Base-by-base conservation (phyloP, 768 basidiomycete genomes). In the Mycena indigotica region DNA sequence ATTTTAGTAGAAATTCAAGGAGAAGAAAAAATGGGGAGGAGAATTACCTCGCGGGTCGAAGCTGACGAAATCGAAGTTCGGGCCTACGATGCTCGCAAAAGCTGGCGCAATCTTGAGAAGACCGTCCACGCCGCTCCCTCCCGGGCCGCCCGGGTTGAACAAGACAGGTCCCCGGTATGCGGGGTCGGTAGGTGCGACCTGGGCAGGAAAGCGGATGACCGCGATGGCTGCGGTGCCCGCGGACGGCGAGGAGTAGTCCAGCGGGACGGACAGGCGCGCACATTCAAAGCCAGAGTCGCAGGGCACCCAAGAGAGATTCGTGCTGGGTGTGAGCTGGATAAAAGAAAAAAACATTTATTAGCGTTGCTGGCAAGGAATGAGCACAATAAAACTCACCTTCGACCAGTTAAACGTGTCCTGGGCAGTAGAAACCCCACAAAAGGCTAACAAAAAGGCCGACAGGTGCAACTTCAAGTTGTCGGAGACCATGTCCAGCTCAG, bases 81-180 rank as follows among this genome's bases (percentile, higher is more conserved):
- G 25, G 3, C 60, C 60, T 24, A 61, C n/a, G 28, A 61, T 8
- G 15, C 32, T 38, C n/a, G 49, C 32, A 5, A 57, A 21, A 29
- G 28, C 38, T 2, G 45, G 13, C 16, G 45, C 60, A 29, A 13
- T 24, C 2, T 3, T 16, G 12, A 56, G 53, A 0, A 61, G 8
- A 21, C 35, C 30, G 17, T 61, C 59, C 26, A 61, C 59, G 10
- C 59, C 55, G 28, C 55, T 56, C 10, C 35, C 59, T 1, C 59
- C 60, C 3, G 60, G 60, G 4, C 60, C 60, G 16, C 60, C 60
- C 2, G 60, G 60, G 46, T 61, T 61, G 52, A 61, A 53, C 3
- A 61, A 30, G 1, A 61, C 3, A 1, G 60, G 60, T 6, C 60
- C 60, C 3, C 40, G 46, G 26, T 61, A 61, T 5, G 35, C 30